Evolutionary conservation across 768 basidiomycete species (phyloP).

Genomic region (Obba rivulosa): DNA sequence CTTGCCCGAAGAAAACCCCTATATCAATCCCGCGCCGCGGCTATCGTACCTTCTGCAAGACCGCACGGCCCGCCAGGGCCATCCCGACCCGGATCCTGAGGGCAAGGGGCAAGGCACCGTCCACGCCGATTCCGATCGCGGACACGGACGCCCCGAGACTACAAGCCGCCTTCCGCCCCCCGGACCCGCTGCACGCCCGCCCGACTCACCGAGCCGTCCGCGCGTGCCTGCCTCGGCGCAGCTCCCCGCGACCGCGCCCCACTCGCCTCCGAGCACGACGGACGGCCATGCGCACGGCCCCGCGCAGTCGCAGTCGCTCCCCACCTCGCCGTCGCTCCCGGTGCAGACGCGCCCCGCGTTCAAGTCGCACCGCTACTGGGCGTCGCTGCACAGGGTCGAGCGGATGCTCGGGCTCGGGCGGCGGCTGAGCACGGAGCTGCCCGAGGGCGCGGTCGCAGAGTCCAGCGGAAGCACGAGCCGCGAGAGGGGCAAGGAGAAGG

Average conservation of each 20-base stretch:
- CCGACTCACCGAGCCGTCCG: too few relatives aligned
- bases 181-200: too few relatives aligned
- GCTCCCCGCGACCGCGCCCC: not conserved
- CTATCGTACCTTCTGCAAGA: slow-evolving; percentile 15
- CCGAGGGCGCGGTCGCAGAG: slow-evolving; percentile 1
- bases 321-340: not conserved
- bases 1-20: slow-evolving; percentile 23
- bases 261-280: too few relatives aligned
- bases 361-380: slow-evolving; percentile 17
- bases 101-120: too few relatives aligned
- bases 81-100: too few relatives aligned
- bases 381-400: slow-evolving; percentile 28
- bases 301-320: not conserved
- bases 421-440: slow-evolving; percentile 14
- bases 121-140: too few relatives aligned
- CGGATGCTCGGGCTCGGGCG: slow-evolving; percentile 22
- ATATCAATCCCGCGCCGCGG: slow-evolving; percentile 32
- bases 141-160: slow-evolving; percentile 1
- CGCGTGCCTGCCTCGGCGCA: not conserved
- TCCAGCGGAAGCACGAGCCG: not conserved
- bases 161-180: too few relatives aligned
- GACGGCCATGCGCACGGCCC: not conserved
- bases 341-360: too few relatives aligned
- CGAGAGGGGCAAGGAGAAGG: not conserved
- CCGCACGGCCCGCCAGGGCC: not conserved